Evolutionary conservation across 108 stramenopile species (phyloP).

Genomic region (Nannochloropsis oceanica): DNA sequence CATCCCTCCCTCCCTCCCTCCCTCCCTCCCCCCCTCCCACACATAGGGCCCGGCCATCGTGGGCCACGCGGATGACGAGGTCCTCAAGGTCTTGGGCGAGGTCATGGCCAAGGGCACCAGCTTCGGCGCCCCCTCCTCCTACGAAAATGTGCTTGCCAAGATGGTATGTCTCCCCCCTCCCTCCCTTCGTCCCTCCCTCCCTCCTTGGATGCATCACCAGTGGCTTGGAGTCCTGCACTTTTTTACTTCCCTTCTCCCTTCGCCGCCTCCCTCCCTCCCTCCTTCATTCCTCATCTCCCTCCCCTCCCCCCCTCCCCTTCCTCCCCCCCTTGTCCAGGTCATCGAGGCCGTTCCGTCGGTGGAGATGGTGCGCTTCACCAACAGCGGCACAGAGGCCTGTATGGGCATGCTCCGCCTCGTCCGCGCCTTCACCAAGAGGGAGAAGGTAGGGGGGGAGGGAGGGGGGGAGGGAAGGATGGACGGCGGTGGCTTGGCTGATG

Average conservation of each 20-base stretch:
- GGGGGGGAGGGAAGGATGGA: not conserved
- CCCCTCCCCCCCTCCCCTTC: no score
- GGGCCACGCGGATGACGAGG: slow-evolving; percentile 94
- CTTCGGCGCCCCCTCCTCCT: slow-evolving; percentile 84
- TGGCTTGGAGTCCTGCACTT: no score
- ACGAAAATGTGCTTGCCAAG: slow-evolving; percentile 92
- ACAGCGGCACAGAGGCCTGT: slow-evolving; percentile 96
- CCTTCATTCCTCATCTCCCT: no score
- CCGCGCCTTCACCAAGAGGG: slow-evolving; percentile 78
- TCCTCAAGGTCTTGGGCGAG: slow-evolving; percentile 61
- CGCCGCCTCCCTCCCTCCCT: no score
- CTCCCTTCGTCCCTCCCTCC: no score
- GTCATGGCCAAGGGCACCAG: slow-evolving; percentile 93
- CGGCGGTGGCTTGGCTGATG: no score
- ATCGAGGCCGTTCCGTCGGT: slow-evolving; percentile 92
- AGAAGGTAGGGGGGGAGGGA: slow-evolving; percentile 40
- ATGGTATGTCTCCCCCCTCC: no score
- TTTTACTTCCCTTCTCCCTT: no score
- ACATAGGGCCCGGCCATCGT: slow-evolving; percentile 96
- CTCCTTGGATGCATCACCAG: no score
- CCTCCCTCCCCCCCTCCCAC: no score
- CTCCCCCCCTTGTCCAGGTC: no score
- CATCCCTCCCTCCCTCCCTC: no score
- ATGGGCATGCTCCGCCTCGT: slow-evolving; percentile 98
- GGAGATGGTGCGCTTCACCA: slow-evolving; percentile 99